Evolutionary conservation across 805 yeast genomes (phyloP).

Genomic region (Suhomyces emberorum): DNA sequence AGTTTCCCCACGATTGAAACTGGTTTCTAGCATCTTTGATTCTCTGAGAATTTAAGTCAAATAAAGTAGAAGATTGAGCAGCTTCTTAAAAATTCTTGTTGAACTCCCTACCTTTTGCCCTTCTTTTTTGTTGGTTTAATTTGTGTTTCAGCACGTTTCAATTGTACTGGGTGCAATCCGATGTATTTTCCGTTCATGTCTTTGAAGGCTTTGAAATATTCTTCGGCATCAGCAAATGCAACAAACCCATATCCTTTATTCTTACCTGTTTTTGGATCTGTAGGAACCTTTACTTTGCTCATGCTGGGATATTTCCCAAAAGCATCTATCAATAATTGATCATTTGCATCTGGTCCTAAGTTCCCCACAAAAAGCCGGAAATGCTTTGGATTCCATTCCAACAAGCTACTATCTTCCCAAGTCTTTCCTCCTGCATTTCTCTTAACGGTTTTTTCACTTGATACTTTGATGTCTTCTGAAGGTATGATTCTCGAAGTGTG

Average conservation of each 20-base stretch:
- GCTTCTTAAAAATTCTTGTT: too few species aligned
- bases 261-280: slow-evolving; percentile 43
- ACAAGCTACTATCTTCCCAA: slow-evolving; percentile 47
- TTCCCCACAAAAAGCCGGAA: slow-evolving; percentile 73
- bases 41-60: too few species aligned
- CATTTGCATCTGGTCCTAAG: slow-evolving; percentile 63
- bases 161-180: slow-evolving; percentile 68
- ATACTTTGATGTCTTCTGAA: background rate
- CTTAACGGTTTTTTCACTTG: slow-evolving; percentile 30
- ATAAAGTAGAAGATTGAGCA: too few species aligned
- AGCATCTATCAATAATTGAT: slow-evolving; percentile 50
- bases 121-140: slow-evolving; percentile 17
- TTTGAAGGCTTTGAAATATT: slow-evolving; percentile 66
- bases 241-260: slow-evolving; percentile 75
- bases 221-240: slow-evolving; percentile 61
- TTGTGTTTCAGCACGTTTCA: slow-evolving; percentile 57
- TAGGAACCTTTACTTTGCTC: slow-evolving; percentile 58
- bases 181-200: slow-evolving; percentile 75
- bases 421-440: slow-evolving; percentile 44
- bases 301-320: slow-evolving; percentile 53
- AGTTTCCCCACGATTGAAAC: too few species aligned
- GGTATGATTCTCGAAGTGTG: background rate
- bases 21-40: too few species aligned
- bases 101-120: too few species aligned
- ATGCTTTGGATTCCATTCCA: slow-evolving; percentile 69